These are phyloP conservation scores for Psilocybe azurescens DNA, from an alignment of 768 basidiomycete species.

Conservation along the genomic window DNA sequence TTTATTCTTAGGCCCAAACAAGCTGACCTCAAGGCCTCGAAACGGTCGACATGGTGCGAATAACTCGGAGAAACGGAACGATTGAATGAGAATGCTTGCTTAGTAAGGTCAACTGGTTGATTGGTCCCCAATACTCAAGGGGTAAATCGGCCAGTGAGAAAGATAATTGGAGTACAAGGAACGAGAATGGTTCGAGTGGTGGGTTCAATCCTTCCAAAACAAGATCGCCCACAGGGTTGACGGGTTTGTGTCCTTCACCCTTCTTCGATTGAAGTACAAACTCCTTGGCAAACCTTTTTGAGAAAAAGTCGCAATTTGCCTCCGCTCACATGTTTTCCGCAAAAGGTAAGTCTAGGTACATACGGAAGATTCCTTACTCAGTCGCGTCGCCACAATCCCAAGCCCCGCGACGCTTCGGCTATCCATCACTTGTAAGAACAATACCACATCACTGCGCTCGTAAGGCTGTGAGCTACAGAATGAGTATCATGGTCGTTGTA, in stretches of 20 bases:
- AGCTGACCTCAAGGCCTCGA: constrained; percentile 1
- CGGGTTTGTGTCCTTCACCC: constrained; percentile 9
- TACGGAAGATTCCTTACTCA: not conserved
- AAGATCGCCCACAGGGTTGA: constrained; percentile 16
- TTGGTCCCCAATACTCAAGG: constrained; percentile 6
- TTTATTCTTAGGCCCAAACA: not conserved
- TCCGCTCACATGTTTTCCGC: constrained; percentile 19
- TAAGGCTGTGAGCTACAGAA: not conserved
- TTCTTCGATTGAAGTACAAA: not conserved
- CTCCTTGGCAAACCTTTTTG: constrained; percentile 14
- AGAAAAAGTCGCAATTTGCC: constrained; percentile 21
- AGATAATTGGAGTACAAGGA: not conserved
- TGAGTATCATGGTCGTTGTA: not conserved
- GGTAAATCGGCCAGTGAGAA: not conserved
- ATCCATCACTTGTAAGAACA: not conserved
- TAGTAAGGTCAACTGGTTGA: not conserved
- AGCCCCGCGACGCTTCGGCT: constrained; percentile 1
- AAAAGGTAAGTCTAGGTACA: constrained; percentile 11
- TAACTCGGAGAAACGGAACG: constrained; percentile 21
- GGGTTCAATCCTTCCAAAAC: constrained; percentile 6
- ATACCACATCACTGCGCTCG: not conserved
- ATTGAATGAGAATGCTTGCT: constrained; percentile 1
- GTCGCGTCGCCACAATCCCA: not conserved
- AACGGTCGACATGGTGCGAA: constrained; percentile 15
- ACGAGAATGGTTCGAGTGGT: not conserved